Percentiles rank a stretch among this genome's conserved stretches.
Evolutionary conservation across 2,329 filamentous ascomycete species (phyloP).

Genomic region (Fusarium penzigii): DNA sequence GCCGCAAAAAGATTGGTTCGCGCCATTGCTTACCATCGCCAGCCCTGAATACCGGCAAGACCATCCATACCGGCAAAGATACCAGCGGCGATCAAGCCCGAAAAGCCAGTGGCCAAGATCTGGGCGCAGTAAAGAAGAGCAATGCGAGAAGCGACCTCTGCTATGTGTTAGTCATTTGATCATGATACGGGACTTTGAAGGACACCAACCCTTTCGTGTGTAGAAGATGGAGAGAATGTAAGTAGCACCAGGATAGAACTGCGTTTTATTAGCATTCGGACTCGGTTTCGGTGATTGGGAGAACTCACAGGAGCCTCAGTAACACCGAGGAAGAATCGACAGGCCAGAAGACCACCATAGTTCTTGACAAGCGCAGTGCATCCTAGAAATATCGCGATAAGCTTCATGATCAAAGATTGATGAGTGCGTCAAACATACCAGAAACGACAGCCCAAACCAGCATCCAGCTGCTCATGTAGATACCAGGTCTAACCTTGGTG

Average conservation of each 20-base stretch:
- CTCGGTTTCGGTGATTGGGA: rapidly evolving
- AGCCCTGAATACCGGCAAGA: slow-evolving; percentile 56
- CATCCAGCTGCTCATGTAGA: slow-evolving; percentile 45
- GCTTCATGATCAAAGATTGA: too few relatives aligned
- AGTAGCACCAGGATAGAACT: slow-evolving; percentile 42
- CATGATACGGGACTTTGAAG: rapidly evolving
- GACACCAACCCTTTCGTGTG: slow-evolving; percentile 31
- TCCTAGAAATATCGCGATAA: slow-evolving; percentile 8
- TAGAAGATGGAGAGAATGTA: slow-evolving; percentile 38
- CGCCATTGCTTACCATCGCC: slow-evolving; percentile 51
- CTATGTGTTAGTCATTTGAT: slow-evolving; percentile 27
- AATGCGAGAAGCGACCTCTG: slow-evolving; percentile 61
- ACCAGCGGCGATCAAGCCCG: slow-evolving; percentile 60
- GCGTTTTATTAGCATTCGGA: not conserved
- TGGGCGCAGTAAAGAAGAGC: slow-evolving; percentile 61
- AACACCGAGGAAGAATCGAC: slow-evolving; percentile 42
- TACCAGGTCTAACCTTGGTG: slow-evolving; percentile 41
- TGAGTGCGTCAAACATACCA: slow-evolving; percentile 13
- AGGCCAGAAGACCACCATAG: slow-evolving; percentile 37
- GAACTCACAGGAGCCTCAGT: slow-evolving; percentile 37
- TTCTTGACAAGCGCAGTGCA: slow-evolving; percentile 39
- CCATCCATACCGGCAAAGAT: slow-evolving; percentile 51
- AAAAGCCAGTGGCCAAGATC: slow-evolving; percentile 68
- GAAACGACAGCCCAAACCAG: slow-evolving; percentile 42
- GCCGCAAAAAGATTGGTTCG: rapidly evolving